Base-by-base conservation (phyloP, 2,329 filamentous ascomycete species). In the Penicillium crustosum region DNA sequence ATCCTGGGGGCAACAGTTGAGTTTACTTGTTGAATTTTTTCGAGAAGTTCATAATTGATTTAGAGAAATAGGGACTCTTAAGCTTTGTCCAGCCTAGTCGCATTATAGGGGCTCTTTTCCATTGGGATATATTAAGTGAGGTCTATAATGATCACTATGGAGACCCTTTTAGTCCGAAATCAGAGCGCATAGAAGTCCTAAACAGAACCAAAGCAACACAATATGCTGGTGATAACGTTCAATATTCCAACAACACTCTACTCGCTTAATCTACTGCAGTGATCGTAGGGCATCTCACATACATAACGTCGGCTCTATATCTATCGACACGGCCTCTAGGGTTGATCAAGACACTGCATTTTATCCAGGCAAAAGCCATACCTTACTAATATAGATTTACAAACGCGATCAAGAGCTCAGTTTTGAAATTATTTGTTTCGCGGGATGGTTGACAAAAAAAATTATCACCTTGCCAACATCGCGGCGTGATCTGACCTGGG, bases 181-280 rank as follows among this genome's bases (percentile, higher is more conserved):
- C 25, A 44, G 12, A 35, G 29, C 29, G 29, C 29, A 8, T 47
- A 33, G n/a, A 17, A 21, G 45, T 23, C 15, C 19, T 12, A 23
- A 23, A 23, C n/a, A 48, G 5, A 35, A 23, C 6, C 13, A 23
- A 12, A 15, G 3, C 2, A 12, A 47, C 19, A 35, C 13, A 48
- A n/a, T 23, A 48, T 25, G 2, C 10, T n/a, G 23, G n/a, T 12
- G 0, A 17, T 8, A 25, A 17, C 5, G 5, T 25, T 17, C 21
- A n/a, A 35, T 25, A 23, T 12, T 0, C 1, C 10, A 13, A 17
- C 3, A 2, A 1, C 2, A 6, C 0, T 1, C 2, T 6, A 1
- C 3, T 3, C 2, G 1, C 6, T 23, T 0, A 23, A 23, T 3
- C 6, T 48, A 7, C 1, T 23, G 7, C 15, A 7, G 5, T 12